A percentile compares a stretch with the other conserved stretches of the same genome.
phyloP scores from a whole-genome alignment of 768 basidiomycete species.

The Lactarius vividus region DNA sequence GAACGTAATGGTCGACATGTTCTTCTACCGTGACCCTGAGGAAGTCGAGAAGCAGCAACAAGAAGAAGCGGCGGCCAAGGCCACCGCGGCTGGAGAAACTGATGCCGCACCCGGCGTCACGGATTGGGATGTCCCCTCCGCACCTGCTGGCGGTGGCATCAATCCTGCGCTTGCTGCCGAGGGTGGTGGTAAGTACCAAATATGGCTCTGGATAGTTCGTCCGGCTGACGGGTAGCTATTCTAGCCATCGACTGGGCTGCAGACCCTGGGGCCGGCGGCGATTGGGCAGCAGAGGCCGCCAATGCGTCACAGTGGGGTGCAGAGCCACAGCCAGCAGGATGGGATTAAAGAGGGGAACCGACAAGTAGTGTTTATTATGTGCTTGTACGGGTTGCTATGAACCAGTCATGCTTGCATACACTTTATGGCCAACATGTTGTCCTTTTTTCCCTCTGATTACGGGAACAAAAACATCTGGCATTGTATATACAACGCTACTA shows the following conservation, averaged over 20 bases:
- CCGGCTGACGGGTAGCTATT: constrained; percentile 26
- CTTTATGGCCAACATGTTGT: constrained; percentile 17
- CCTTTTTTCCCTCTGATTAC: not conserved
- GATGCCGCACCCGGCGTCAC: constrained; percentile 47
- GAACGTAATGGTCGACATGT: constrained; percentile 99
- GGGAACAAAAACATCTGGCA: constrained; percentile 4
- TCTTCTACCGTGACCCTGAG: constrained; percentile 99
- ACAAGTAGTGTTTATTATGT: constrained; percentile 16
- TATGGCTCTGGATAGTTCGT: not conserved
- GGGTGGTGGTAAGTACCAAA: constrained; percentile 53
- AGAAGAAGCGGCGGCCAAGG: constrained; percentile 87
- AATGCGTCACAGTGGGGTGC: constrained; percentile 25
- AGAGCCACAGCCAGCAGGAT: constrained; percentile 18
- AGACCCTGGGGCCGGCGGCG: constrained; percentile 32
- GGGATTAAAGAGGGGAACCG: constrained; percentile 25
- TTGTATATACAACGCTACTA: constrained; percentile 19
- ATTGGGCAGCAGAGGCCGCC: constrained; percentile 36
- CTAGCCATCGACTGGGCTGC: constrained; percentile 38
- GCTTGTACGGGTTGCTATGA: constrained; percentile 19
- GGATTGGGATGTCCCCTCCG: constrained; percentile 77
- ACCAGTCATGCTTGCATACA: constrained; percentile 10
- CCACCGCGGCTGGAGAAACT: constrained; percentile 54
- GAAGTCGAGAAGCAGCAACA: constrained; percentile 98
- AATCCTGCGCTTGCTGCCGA: constrained; percentile 72
- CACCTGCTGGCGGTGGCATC: constrained; percentile 65